Percentiles rank a stretch among this genome's conserved stretches.
These are phyloP conservation scores for Cystobasidium pallidum DNA, from an alignment of 1,284 basidiomycete genomes.

Conservation along the genomic window DNA sequence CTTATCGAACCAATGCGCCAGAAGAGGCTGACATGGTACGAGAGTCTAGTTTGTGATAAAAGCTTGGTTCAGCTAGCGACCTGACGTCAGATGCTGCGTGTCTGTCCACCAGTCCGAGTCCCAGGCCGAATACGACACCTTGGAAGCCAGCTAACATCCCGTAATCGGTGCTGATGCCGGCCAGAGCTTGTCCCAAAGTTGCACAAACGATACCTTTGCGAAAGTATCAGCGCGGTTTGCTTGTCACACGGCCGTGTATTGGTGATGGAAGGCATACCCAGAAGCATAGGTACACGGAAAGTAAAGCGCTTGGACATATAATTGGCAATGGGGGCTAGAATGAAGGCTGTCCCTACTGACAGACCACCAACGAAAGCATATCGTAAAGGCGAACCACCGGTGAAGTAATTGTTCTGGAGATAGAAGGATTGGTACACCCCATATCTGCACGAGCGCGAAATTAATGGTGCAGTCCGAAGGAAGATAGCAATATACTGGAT, in stretches of 20 bases:
- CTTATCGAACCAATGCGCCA: slow-evolving; percentile 56
- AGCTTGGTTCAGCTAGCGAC: too few species aligned
- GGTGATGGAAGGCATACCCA: slow-evolving; percentile 1
- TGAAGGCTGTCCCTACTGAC: slow-evolving; percentile 55
- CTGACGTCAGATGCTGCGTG: background rate
- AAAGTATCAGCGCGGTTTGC: background rate
- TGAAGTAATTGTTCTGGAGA: slow-evolving; percentile 57
- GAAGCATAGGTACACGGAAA: slow-evolving; percentile 41
- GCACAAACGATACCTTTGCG: slow-evolving; percentile 20
- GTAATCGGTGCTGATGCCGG: slow-evolving; percentile 32
- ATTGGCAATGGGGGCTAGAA: slow-evolving; percentile 57
- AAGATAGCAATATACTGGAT: too few species aligned
- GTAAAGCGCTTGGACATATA: slow-evolving; percentile 37
- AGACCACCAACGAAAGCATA: slow-evolving; percentile 60
- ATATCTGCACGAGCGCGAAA: slow-evolving; percentile 15
- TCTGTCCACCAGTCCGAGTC: slow-evolving; percentile 28
- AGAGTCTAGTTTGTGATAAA: slow-evolving; percentile 35
- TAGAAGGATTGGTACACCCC: slow-evolving; percentile 60
- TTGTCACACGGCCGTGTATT: background rate
- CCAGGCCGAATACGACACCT: slow-evolving; percentile 45
- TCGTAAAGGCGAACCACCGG: slow-evolving; percentile 55
- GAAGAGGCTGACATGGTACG: slow-evolving; percentile 27
- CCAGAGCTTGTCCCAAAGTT: slow-evolving; percentile 26
- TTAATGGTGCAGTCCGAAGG: background rate
- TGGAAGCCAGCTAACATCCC: slow-evolving; percentile 33